These are phyloP conservation scores for Sclerospora graminicola DNA, from an alignment of 352 stramenopile species.

Conservation along the genomic window DNA sequence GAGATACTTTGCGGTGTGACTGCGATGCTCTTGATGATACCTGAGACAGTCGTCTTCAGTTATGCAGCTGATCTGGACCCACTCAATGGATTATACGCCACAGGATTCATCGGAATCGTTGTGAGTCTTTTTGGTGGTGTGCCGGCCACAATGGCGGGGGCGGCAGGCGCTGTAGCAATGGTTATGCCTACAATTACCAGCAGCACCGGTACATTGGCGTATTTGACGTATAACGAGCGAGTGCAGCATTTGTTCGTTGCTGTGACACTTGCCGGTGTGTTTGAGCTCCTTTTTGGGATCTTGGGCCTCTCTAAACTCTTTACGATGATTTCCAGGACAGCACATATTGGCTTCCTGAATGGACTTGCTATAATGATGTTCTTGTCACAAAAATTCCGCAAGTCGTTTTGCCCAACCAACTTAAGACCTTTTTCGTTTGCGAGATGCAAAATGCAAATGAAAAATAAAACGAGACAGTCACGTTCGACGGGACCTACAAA, in stretches of 20 bases:
- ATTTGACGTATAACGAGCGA: slow-evolving; percentile 60
- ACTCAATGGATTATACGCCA: slow-evolving; percentile 86
- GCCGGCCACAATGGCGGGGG: slow-evolving; percentile 80
- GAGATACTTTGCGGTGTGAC: slow-evolving; percentile 86
- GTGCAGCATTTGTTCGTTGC: slow-evolving; percentile 82
- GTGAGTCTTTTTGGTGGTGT: slow-evolving; percentile 82
- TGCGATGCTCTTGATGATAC: slow-evolving; percentile 88
- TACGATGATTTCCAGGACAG: slow-evolving; percentile 87
- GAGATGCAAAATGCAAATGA: slow-evolving; percentile 98
- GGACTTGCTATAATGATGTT: slow-evolving; percentile 92
- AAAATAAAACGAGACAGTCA: slow-evolving; percentile 99
- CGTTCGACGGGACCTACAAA: slow-evolving; percentile 82
- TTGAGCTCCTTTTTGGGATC: slow-evolving; percentile 81
- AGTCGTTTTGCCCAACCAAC: slow-evolving; percentile 65
- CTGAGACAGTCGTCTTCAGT: slow-evolving; percentile 90
- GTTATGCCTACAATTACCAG: slow-evolving; percentile 84
- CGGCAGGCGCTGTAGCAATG: slow-evolving; percentile 85
- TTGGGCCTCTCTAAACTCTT: slow-evolving; percentile 86
- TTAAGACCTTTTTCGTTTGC: slow-evolving; percentile 97
- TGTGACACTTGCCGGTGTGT: slow-evolving; percentile 71
- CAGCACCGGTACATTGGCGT: slow-evolving; percentile 27
- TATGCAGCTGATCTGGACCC: slow-evolving; percentile 86
- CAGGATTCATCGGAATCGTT: slow-evolving; percentile 84
- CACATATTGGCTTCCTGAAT: slow-evolving; percentile 95
- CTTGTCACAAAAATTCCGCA: slow-evolving; percentile 85